phyloP scores from a whole-genome alignment of 202 grass and related monocot genomes.

The Panicum virgatum region DNA sequence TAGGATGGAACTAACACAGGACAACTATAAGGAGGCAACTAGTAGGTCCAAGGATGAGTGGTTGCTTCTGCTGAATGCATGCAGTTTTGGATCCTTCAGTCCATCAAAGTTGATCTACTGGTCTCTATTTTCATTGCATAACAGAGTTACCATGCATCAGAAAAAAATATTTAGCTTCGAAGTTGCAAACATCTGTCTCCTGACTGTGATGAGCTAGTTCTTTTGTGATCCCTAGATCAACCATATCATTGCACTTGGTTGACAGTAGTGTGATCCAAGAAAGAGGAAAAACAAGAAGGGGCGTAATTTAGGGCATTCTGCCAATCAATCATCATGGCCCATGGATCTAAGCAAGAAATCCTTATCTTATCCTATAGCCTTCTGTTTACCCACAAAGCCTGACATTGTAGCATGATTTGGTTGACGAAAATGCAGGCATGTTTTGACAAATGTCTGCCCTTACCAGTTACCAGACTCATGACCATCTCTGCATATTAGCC shows the following conservation, averaged over 20 bases:
- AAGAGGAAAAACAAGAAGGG: conserved; percentile 15
- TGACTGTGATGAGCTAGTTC: not conserved
- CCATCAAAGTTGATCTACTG: too few species aligned
- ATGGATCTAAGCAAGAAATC: not conserved
- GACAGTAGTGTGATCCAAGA: conserved; percentile 33
- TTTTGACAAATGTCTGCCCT: not conserved
- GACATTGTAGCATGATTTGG: conserved; percentile 33
- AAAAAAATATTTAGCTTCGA: not conserved
- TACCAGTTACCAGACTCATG: too few species aligned
- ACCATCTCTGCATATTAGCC: not conserved
- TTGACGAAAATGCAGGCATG: not conserved
- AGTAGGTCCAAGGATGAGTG: too few species aligned
- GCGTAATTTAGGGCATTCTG: conserved; percentile 21
- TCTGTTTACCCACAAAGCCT: conserved; percentile 25
- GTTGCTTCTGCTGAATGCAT: not conserved
- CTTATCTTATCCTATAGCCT: conserved; percentile 13
- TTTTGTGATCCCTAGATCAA: conserved; percentile 26
- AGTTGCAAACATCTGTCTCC: conserved; percentile 8
- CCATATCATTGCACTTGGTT: conserved; percentile 30
- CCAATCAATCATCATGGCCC: conserved; percentile 42
- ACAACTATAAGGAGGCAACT: too few species aligned
- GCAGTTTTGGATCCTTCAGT: not conserved
- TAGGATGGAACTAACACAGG: not conserved
- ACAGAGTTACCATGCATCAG: not conserved
- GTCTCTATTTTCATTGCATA: not conserved